These are phyloP conservation scores for Platanus orientalis DNA, from an alignment of 164 flowering plant species.

Conservation along the genomic window DNA sequence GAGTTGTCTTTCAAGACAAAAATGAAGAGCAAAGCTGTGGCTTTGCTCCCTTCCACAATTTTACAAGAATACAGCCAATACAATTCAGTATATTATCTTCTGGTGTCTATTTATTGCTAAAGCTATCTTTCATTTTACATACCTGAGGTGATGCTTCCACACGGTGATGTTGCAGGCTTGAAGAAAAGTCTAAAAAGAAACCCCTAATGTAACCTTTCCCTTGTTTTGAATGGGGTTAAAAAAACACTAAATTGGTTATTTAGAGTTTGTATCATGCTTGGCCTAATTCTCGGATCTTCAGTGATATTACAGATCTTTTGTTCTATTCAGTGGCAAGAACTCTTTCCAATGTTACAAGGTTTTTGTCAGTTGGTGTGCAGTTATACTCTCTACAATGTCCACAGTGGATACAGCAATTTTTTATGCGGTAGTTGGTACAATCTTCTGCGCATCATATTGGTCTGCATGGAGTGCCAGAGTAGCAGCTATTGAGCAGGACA, in stretches of 20 bases:
- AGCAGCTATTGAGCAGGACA: slow-evolving; percentile 60
- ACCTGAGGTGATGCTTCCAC: slow-evolving; percentile 69
- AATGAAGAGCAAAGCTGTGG: background rate
- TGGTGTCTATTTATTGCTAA: slow-evolving; percentile 72
- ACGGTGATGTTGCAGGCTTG: slow-evolving; percentile 60
- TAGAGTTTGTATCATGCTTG: too few relatives aligned
- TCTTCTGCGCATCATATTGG: slow-evolving; percentile 67
- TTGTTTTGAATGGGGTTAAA: background rate
- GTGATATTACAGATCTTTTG: too few relatives aligned
- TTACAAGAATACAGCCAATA: background rate
- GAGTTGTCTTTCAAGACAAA: background rate
- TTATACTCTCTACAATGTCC: slow-evolving; percentile 66
- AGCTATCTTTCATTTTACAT: slow-evolving; percentile 57
- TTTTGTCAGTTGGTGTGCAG: slow-evolving; percentile 52
- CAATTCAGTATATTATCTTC: slow-evolving; percentile 57
- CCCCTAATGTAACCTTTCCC: slow-evolving; percentile 38
- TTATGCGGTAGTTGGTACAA: slow-evolving; percentile 71
- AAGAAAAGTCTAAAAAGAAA: slow-evolving; percentile 37
- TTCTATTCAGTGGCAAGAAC: background rate
- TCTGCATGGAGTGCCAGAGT: slow-evolving; percentile 67
- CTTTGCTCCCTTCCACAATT: background rate
- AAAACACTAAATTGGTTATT: background rate
- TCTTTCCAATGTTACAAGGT: background rate
- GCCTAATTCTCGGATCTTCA: too few relatives aligned
- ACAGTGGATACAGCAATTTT: slow-evolving; percentile 62